Conservation (phyloP, 1,139 yeast species). For the Blastobotrys indianensis region DNA sequence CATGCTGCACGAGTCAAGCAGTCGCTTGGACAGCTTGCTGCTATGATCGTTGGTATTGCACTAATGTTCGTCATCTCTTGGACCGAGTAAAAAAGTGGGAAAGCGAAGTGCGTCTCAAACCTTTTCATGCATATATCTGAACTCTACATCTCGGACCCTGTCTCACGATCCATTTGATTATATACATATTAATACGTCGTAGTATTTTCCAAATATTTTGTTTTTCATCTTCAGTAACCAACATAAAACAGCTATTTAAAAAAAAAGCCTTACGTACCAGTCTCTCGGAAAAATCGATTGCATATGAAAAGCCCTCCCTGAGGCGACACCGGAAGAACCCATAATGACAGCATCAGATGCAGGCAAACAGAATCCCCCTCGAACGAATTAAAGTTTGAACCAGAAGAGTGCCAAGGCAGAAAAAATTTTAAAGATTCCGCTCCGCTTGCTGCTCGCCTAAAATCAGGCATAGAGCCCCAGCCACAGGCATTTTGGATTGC, state of each 20-base stretch:
- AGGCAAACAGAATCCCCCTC: no score
- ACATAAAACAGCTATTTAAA: no score
- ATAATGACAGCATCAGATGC: no score
- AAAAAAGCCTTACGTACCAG: no score
- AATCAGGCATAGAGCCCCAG: neutral
- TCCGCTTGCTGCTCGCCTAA: neutral
- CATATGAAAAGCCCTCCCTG: no score
- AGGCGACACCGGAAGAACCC: no score
- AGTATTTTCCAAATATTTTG: no score
- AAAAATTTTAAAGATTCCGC: neutral
- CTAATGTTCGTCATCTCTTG: constrained; percentile 49
- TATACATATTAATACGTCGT: neutral
- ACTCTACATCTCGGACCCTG: neutral
- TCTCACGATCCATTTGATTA: neutral
- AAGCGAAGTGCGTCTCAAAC: neutral
- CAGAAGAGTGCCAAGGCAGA: no score
- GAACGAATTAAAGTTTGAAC: no score
- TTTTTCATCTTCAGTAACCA: no score
- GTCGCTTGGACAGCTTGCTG: constrained; percentile 40
- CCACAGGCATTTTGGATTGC: neutral
- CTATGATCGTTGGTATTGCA: constrained; percentile 44
- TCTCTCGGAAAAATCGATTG: no score
- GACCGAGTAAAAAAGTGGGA: constrained; percentile 34
- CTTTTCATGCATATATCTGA: neutral
- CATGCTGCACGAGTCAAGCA: constrained; percentile 35